Base-by-base conservation (phyloP, 179 eudicot genomes). In the Drosera spatulata region DNA sequence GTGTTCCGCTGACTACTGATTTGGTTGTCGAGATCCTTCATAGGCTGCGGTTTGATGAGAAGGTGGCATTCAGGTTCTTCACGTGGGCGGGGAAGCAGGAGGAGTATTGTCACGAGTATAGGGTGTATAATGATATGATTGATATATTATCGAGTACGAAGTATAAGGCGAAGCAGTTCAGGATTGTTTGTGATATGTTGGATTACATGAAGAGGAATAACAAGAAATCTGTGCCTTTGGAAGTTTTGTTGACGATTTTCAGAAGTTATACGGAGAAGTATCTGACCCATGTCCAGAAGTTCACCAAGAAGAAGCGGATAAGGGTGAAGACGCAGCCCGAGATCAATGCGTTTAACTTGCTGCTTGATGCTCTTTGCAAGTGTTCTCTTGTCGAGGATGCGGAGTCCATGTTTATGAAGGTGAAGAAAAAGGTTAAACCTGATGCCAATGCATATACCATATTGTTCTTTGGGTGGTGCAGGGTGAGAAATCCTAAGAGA, bases 381-480 rank as follows among this genome's bases (percentile, higher is more conserved):
- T 91, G 98, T 67, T 53, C 80, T 63, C 69, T 91, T 55, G 91
- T 86, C 47, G 87, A 84, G 51, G 79, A 75, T 22, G 96, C 96
- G 2, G 91, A 88, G 55, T 56, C 65, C 50, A 73, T 85, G 84
- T 79, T 79, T 65, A 63, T 37, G 58, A 85, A 75, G 80, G 71
- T 87, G 55, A 74, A 68, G 67, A 67, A 60, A 52, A 85, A 76
- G 74, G 61, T 91, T 50, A 67, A 65, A 44, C 95, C 95, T 0
- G 76, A 85, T 86, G 84, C 79, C 10, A 71, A 71, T 58, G 84
- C 96, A 0, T 91, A 75, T 54, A 85, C 74, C 57, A 76, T 79
- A 40, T 62, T 91, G 77, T 91, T 91, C 65, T 91, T 91, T 38
- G 98, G 98, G 14, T 91, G 98, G 98, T 91, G 98, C 71, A 79